phyloP scores from a whole-genome alignment of 2,329 filamentous ascomycete genomes.

The Beauveria sp. region DNA sequence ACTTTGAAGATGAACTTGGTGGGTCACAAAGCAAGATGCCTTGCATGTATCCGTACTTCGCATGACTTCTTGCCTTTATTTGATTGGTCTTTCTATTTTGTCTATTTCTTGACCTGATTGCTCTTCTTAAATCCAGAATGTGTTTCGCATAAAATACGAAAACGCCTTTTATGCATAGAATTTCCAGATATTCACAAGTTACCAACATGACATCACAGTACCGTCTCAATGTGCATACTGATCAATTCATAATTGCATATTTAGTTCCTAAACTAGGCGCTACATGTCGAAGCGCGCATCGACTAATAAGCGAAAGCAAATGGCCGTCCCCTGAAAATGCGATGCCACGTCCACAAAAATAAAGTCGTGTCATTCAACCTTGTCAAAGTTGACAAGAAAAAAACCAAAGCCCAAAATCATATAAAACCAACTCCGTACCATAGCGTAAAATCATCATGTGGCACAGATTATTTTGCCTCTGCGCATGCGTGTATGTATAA shows the following conservation, averaged over 20 bases:
- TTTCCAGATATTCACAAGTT: too few relatives aligned
- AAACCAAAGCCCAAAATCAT: not conserved
- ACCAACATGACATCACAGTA: too few relatives aligned
- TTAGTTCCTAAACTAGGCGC: not conserved
- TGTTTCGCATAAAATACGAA: too few relatives aligned
- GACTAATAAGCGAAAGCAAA: not conserved
- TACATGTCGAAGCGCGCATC: not conserved
- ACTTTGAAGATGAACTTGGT: too few relatives aligned
- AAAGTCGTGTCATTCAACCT: not conserved
- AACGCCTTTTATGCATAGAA: too few relatives aligned
- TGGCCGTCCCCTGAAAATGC: not conserved
- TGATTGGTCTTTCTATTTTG: too few relatives aligned
- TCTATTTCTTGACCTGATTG: too few relatives aligned
- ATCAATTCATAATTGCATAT: not conserved
- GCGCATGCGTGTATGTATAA: conserved; percentile 5
- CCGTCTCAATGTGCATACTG: not conserved
- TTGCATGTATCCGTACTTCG: too few relatives aligned
- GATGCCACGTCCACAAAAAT: not conserved
- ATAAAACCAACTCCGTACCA: conserved; percentile 1
- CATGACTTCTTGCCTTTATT: too few relatives aligned
- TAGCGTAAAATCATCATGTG: not conserved
- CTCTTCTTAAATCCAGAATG: too few relatives aligned
- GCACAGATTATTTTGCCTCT: not conserved
- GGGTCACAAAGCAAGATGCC: too few relatives aligned
- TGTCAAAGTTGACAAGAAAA: not conserved